A percentile compares a stretch with the other conserved stretches of the same genome.
Evolutionary conservation across 2,329 filamentous ascomycete species (phyloP).

Genomic region (Penicillium vulpinum): DNA sequence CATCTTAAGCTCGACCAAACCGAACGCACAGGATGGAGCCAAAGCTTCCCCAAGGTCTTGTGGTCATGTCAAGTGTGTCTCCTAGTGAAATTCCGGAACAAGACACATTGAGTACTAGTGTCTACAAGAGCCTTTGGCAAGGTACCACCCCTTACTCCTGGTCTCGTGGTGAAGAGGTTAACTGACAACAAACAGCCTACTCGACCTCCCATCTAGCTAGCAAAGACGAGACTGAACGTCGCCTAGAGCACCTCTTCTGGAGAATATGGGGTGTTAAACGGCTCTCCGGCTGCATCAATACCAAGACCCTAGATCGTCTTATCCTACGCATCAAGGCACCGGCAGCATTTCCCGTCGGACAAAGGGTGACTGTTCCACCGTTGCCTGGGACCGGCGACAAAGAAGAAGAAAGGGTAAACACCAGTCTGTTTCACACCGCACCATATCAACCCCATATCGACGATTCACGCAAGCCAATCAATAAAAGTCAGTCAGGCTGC

Average conservation of each 20-base stretch:
- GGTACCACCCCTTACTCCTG: constrained; percentile 34
- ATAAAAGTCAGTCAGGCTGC: not conserved
- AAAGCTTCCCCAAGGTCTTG: constrained; percentile 43
- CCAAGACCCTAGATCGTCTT: constrained; percentile 43
- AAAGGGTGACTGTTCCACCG: not conserved
- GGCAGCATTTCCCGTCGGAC: constrained; percentile 1
- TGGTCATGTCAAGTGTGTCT: constrained; percentile 42
- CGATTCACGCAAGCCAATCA: not conserved
- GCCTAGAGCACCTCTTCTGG: constrained; percentile 57
- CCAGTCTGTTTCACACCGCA: not conserved
- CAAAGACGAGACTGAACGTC: constrained; percentile 41
- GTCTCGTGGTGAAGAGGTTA: not conserved
- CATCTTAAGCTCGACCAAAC: not conserved
- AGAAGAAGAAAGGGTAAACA: constrained; percentile 1
- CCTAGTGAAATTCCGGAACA: constrained; percentile 39
- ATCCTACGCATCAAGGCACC: constrained; percentile 48
- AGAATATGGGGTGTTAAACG: constrained; percentile 49
- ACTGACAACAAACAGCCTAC: constrained; percentile 41
- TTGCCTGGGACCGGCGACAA: not conserved
- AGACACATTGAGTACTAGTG: constrained; percentile 40
- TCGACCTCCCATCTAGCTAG: constrained; percentile 47
- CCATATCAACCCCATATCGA: not conserved
- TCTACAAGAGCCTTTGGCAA: constrained; percentile 51
- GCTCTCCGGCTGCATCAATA: constrained; percentile 39
- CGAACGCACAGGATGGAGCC: constrained; percentile 34